These are phyloP conservation scores for Vitis labrusca DNA, from an alignment of 164 flowering plant genomes.

Conservation along the genomic window DNA sequence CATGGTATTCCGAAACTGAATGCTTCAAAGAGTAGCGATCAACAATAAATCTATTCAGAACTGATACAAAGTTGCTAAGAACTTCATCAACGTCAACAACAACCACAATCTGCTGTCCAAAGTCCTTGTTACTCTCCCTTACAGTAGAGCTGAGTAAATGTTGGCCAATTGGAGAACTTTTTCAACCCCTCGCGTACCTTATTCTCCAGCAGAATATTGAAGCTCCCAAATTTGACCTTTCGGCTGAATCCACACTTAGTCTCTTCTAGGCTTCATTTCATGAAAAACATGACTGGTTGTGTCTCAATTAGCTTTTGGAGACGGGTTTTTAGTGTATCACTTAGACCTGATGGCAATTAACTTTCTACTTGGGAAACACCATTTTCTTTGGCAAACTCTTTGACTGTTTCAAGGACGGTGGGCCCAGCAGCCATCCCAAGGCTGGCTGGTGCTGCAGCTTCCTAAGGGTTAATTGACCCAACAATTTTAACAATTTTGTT, in stretches of 20 bases:
- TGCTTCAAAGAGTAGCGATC: no score
- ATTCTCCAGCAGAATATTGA: conserved; percentile 75
- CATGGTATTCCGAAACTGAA: no score
- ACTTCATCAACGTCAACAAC: no score
- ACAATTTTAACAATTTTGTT: conserved; percentile 84
- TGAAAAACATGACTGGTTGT: conserved; percentile 77
- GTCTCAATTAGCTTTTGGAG: conserved; percentile 66
- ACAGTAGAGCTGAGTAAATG: conserved; percentile 85
- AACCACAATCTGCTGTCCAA: no score
- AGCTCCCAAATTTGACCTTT: conserved; percentile 78
- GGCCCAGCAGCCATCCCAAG: conserved; percentile 93
- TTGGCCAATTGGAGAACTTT: conserved; percentile 90
- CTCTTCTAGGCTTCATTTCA: conserved; percentile 86
- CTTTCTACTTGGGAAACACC: conserved; percentile 31
- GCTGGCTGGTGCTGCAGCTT: conserved; percentile 87
- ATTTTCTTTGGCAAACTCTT: conserved; percentile 56
- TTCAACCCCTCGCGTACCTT: conserved; percentile 91
- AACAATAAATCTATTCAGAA: no score
- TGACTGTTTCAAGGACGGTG: conserved; percentile 65
- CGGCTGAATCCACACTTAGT: conserved; percentile 91
- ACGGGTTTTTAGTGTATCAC: conserved; percentile 39
- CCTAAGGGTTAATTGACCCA: conserved; percentile 44
- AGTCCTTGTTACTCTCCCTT: conserved; percentile 51
- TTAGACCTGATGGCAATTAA: conserved; percentile 23
- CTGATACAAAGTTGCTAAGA: no score